Evolutionary conservation across 148 eudicot species (phyloP).

Genomic region (Silene conica): DNA sequence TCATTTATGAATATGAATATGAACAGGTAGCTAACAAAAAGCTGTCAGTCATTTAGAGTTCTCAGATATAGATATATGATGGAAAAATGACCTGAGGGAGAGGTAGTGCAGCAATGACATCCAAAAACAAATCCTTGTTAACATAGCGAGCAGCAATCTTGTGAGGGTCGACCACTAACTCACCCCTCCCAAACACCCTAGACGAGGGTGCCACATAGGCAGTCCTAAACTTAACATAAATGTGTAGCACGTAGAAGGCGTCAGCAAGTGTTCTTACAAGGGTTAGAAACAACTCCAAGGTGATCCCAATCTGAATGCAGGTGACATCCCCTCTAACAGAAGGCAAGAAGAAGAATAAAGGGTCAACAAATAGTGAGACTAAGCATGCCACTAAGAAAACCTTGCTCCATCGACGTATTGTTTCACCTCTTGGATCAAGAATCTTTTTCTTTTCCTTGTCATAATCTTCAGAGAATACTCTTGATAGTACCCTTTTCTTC

Average conservation of each 20-base stretch:
- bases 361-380: constrained; percentile 63
- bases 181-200: constrained; percentile 78
- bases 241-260: constrained; percentile 53
- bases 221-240: constrained; percentile 63
- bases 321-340: constrained; percentile 25
- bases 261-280: constrained; percentile 54
- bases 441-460: constrained; percentile 44
- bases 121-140: constrained; percentile 48
- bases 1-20: too few relatives aligned
- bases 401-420: constrained; percentile 48
- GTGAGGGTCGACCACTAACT: constrained; percentile 58
- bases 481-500: constrained; percentile 45
- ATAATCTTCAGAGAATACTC: constrained; percentile 75
- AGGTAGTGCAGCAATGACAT: constrained; percentile 67
- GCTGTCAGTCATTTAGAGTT: too few relatives aligned
- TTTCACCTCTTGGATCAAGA: constrained; percentile 53
- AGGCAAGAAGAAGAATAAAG: constrained; percentile 70
- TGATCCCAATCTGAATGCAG: constrained; percentile 46
- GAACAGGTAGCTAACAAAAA: too few relatives aligned
- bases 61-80: too few relatives aligned
- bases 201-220: constrained; percentile 87
- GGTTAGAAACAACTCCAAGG: constrained; percentile 47
- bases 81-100: constrained; percentile 71
- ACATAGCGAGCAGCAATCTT: constrained; percentile 60
- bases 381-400: constrained; percentile 50